Evolutionary conservation across 352 stramenopile genomes (phyloP).

Genomic region (Poterioochromonas sp.): DNA sequence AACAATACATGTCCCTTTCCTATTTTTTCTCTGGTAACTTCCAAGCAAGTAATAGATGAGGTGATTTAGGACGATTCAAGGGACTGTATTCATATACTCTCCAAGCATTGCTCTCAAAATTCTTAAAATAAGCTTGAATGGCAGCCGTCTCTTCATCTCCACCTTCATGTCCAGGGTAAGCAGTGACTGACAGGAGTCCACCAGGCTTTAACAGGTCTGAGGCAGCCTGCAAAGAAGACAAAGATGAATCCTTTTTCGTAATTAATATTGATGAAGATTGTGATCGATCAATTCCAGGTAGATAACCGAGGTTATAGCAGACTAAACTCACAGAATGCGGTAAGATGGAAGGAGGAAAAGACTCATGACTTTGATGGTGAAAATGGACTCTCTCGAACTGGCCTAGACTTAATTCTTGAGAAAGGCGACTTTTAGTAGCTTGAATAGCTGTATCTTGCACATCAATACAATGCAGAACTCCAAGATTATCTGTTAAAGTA

Average conservation of each 20-base stretch:
- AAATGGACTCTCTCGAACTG: not conserved
- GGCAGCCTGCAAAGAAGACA: not conserved
- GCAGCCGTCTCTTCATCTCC: not conserved
- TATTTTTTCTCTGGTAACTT: no score
- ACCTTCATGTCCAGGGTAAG: conserved; percentile 4
- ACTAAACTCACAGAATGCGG: not conserved
- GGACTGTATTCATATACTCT: conserved; percentile 19
- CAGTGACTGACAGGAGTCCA: not conserved
- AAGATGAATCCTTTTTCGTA: not conserved
- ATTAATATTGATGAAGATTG: not conserved
- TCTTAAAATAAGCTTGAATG: not conserved
- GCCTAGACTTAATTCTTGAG: not conserved
- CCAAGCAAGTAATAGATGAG: not conserved
- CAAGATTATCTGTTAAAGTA: not conserved
- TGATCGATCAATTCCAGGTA: conserved; percentile 16
- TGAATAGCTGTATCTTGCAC: conserved; percentile 23
- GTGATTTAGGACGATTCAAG: conserved; percentile 2
- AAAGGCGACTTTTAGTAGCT: not conserved
- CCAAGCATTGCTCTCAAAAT: not conserved
- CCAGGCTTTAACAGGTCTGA: not conserved
- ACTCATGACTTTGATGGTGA: not conserved
- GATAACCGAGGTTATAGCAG: conserved; percentile 30
- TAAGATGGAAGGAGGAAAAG: not conserved
- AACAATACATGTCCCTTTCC: no score
- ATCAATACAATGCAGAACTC: conserved; percentile 25